These are phyloP conservation scores for Aspergillus udagawae DNA, from an alignment of 2,329 filamentous ascomycete species.

Conservation along the genomic window DNA sequence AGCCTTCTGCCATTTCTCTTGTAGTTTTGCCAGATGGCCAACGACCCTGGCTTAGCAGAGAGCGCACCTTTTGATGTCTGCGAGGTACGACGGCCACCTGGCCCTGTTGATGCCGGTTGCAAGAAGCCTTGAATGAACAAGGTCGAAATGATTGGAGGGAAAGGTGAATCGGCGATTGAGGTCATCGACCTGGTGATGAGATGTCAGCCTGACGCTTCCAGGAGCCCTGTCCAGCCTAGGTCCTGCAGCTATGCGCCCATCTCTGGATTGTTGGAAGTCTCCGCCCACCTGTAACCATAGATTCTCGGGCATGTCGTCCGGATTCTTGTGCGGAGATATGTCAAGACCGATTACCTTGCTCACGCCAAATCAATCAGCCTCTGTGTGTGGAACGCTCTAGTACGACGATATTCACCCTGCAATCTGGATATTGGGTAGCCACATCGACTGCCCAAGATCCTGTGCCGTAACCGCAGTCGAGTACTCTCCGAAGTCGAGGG, in stretches of 20 bases:
- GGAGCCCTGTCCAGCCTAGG: background rate
- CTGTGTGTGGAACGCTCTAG: constrained; percentile 1
- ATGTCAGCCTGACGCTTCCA: background rate
- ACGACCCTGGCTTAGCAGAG: background rate
- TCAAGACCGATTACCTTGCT: constrained; percentile 66
- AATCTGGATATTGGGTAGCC: constrained; percentile 59
- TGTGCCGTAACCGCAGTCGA: constrained; percentile 72
- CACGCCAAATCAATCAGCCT: constrained; percentile 14
- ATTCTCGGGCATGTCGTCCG: constrained; percentile 62
- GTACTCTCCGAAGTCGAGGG: constrained; percentile 52
- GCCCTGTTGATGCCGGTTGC: constrained; percentile 62
- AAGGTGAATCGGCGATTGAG: constrained; percentile 68
- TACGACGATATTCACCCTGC: constrained; percentile 51
- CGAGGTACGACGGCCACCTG: constrained; percentile 72
- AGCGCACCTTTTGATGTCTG: constrained; percentile 61
- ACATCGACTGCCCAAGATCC: constrained; percentile 67
- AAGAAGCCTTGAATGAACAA: constrained; percentile 69
- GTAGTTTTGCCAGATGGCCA: background rate
- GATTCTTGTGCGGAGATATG: constrained; percentile 65
- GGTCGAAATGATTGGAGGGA: constrained; percentile 67
- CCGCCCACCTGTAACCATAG: constrained; percentile 60
- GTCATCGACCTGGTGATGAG: constrained; percentile 55
- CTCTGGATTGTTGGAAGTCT: background rate
- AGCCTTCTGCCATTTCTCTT: constrained; percentile 2
- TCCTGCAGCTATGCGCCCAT: background rate